phyloP scores from a whole-genome alignment of 495 filamentous ascomycete genomes.

The Podospora australis region DNA sequence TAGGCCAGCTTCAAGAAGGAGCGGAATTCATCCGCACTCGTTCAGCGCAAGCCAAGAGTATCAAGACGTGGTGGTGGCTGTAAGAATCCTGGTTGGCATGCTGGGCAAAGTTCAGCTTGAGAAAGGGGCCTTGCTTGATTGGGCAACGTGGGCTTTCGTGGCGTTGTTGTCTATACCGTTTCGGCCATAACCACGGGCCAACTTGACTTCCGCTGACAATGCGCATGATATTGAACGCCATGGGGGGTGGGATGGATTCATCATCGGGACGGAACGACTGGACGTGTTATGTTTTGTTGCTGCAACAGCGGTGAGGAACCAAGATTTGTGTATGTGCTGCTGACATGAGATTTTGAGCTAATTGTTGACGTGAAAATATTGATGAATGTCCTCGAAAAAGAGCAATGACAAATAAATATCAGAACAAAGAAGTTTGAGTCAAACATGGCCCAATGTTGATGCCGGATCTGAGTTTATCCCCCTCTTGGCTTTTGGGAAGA shows the following conservation, averaged over 20 bases:
- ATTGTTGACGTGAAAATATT: too few species aligned
- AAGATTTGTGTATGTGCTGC: too few species aligned
- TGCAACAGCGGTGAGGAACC: too few species aligned
- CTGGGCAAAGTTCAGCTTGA: constrained; percentile 8
- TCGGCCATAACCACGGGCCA: constrained; percentile 4
- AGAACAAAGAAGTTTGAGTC: background rate
- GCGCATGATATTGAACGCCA: background rate
- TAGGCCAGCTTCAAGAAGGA: background rate
- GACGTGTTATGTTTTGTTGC: too few species aligned
- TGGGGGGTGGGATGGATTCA: too few species aligned
- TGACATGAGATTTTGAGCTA: too few species aligned
- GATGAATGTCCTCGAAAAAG: too few species aligned
- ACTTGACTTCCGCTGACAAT: constrained; percentile 11
- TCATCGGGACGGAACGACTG: too few species aligned
- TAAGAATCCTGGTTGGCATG: background rate
- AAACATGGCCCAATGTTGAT: background rate
- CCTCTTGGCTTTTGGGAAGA: background rate
- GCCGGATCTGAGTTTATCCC: background rate
- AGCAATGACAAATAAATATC: background rate
- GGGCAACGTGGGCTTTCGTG: constrained; percentile 7
- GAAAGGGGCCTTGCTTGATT: constrained; percentile 9
- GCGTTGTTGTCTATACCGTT: background rate
- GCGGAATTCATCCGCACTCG: constrained; percentile 1
- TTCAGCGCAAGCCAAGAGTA: constrained; percentile 9
- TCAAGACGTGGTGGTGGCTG: background rate